Evolutionary conservation across 768 basidiomycete genomes (phyloP).

Genomic region (Baorangia bicolor): DNA sequence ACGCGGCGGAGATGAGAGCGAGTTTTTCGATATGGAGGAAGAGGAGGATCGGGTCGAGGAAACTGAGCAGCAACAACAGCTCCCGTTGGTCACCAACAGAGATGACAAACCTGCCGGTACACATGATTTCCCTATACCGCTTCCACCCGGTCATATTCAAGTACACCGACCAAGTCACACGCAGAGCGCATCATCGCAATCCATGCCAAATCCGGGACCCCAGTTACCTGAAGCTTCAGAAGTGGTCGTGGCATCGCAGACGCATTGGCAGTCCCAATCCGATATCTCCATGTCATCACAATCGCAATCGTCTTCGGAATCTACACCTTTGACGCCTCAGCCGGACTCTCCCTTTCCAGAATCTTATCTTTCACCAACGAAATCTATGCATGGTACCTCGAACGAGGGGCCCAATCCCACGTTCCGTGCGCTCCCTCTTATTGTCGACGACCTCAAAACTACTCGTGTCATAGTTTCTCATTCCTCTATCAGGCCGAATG

Average conservation of each 20-base stretch:
- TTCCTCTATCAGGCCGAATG: constrained; percentile 85
- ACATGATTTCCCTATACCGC: constrained; percentile 55
- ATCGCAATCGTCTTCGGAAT: constrained; percentile 25
- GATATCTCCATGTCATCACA: constrained; percentile 23
- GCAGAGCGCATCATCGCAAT: constrained; percentile 12
- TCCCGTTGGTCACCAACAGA: constrained; percentile 6
- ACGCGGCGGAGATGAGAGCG: constrained; percentile 36
- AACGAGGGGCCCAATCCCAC: constrained; percentile 36
- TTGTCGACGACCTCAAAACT: constrained; percentile 68
- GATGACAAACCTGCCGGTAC: constrained; percentile 38
- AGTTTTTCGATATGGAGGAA: constrained; percentile 64
- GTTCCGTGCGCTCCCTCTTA: constrained; percentile 72
- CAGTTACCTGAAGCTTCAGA: constrained; percentile 22
- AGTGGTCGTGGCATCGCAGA: constrained; percentile 15
- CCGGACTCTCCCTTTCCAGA: constrained; percentile 32
- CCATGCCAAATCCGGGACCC: constrained; percentile 10
- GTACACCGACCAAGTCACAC: constrained; percentile 3
- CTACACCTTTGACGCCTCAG: constrained; percentile 12
- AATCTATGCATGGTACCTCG: constrained; percentile 18
- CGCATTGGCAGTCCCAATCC: constrained; percentile 23
- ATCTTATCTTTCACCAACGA: constrained; percentile 30
- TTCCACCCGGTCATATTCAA: constrained; percentile 27
- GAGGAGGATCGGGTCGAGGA: constrained; percentile 32
- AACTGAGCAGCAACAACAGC: constrained; percentile 10
- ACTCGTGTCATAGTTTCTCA: constrained; percentile 72